Conservation (phyloP, 2,329 filamentous ascomycete genomes). For the Fusarium domesticum region DNA sequence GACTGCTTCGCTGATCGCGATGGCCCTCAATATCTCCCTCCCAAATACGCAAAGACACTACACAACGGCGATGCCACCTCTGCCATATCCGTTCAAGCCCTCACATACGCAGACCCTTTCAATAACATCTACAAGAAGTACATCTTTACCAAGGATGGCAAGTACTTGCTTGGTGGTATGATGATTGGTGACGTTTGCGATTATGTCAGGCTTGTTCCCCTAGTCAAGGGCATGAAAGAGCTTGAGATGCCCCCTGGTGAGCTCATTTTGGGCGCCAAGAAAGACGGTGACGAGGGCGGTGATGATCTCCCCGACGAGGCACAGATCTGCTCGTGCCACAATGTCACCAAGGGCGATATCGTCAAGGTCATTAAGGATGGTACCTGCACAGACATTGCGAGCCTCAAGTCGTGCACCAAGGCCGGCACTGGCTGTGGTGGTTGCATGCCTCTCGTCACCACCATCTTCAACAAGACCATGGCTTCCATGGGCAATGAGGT, state of each 20-base stretch:
- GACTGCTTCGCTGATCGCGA: slow-evolving; percentile 91
- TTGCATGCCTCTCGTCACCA: slow-evolving; percentile 83
- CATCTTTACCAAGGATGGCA: slow-evolving; percentile 83
- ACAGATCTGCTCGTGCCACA: slow-evolving; percentile 91
- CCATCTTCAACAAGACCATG: slow-evolving; percentile 90
- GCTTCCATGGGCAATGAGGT: slow-evolving; percentile 80
- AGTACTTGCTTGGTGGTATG: slow-evolving; percentile 91
- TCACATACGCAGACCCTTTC: slow-evolving; percentile 89
- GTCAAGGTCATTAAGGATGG: slow-evolving; percentile 70
- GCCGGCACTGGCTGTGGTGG: slow-evolving; percentile 88
- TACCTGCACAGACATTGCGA: slow-evolving; percentile 74
- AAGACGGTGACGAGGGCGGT: slow-evolving; percentile 66
- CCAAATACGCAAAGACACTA: slow-evolving; percentile 43
- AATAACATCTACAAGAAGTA: slow-evolving; percentile 91
- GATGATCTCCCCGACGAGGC: slow-evolving; percentile 81
- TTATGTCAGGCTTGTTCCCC: slow-evolving; percentile 82
- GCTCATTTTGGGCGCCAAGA: slow-evolving; percentile 76
- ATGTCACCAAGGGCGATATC: slow-evolving; percentile 82
- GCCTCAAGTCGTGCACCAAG: slow-evolving; percentile 87
- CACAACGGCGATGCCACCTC: slow-evolving; percentile 18
- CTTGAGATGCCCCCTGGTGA: slow-evolving; percentile 76
- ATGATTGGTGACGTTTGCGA: slow-evolving; percentile 93
- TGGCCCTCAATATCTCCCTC: slow-evolving; percentile 72
- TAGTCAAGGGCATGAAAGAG: slow-evolving; percentile 79
- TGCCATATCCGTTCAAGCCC: slow-evolving; percentile 67